These are phyloP conservation scores for Fusarium mexicanum DNA, from an alignment of 2,329 filamentous ascomycete genomes.

Conservation along the genomic window DNA sequence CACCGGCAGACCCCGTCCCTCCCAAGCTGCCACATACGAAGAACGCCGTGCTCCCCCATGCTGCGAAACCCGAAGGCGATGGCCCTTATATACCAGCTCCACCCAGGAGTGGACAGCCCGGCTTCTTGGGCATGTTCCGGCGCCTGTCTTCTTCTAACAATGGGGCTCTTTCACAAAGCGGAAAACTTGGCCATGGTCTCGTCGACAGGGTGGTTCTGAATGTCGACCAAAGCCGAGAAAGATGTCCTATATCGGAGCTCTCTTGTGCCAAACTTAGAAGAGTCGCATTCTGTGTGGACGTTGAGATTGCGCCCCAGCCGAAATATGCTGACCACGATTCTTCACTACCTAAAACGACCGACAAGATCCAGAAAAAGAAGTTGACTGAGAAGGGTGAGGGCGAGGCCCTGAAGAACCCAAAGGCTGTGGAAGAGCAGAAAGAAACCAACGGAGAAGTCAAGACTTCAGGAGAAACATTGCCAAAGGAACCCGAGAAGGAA, in stretches of 20 bases:
- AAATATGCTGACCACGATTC: slow-evolving; percentile 74
- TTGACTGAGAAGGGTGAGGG: slow-evolving; percentile 77
- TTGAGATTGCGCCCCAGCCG: slow-evolving; percentile 92
- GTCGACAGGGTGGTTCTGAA: slow-evolving; percentile 87
- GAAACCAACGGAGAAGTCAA: slow-evolving; percentile 53
- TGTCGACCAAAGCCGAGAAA: slow-evolving; percentile 79
- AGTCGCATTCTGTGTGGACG: slow-evolving; percentile 95
- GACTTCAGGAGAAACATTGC: slow-evolving; percentile 51
- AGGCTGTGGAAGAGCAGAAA: slow-evolving; percentile 62
- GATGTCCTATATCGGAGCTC: slow-evolving; percentile 82
- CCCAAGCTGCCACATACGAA: slow-evolving; percentile 62
- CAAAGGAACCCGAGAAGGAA: slow-evolving; percentile 54
- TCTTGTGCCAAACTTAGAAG: slow-evolving; percentile 82
- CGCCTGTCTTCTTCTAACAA: slow-evolving; percentile 77
- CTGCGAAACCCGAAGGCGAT: slow-evolving; percentile 64
- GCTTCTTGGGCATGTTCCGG: slow-evolving; percentile 84
- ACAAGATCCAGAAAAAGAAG: slow-evolving; percentile 67
- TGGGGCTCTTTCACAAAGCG: slow-evolving; percentile 41
- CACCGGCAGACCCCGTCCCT: slow-evolving; percentile 53
- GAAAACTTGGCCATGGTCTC: slow-evolving; percentile 66
- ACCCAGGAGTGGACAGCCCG: slow-evolving; percentile 73
- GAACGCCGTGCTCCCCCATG: slow-evolving; percentile 69
- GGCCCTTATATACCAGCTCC: slow-evolving; percentile 78
- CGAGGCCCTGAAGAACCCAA: slow-evolving; percentile 75
- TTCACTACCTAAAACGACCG: slow-evolving; percentile 51